Evolutionary conservation across 305 asterid genomes (phyloP).

Genomic region (Fraxinus xanthoxyloides): DNA sequence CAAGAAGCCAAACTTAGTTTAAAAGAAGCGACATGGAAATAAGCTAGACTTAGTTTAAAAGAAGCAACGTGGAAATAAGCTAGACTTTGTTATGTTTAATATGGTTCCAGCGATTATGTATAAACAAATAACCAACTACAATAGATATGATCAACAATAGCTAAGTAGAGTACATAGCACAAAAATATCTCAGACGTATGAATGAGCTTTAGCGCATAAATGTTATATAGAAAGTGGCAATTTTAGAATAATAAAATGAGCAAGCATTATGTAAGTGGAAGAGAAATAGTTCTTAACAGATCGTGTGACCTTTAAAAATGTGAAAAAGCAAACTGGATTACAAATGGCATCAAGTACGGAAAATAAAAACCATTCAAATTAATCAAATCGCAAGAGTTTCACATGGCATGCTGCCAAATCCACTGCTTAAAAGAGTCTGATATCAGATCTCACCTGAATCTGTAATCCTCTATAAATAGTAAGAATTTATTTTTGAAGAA

Average conservation of each 20-base stretch:
- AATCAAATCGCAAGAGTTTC: slow-evolving; percentile 8
- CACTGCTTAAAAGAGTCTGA: slow-evolving; percentile 9
- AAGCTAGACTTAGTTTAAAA: slow-evolving; percentile 17
- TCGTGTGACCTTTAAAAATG: not conserved
- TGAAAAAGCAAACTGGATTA: not conserved
- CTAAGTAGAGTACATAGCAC: not conserved
- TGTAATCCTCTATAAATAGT: slow-evolving; percentile 8
- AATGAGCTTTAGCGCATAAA: slow-evolving; percentile 8
- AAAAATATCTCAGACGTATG: slow-evolving; percentile 6
- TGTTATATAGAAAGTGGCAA: not conserved
- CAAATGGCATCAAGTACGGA: slow-evolving; percentile 6
- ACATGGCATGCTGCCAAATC: not conserved
- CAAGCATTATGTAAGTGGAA: slow-evolving; percentile 1
- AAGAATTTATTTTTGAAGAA: not conserved
- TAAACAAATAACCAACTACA: slow-evolving; percentile 19
- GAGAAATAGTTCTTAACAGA: slow-evolving; percentile 10
- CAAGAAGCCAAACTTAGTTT: slow-evolving; percentile 7
- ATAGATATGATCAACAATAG: slow-evolving; percentile 12
- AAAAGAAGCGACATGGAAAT: slow-evolving; percentile 15
- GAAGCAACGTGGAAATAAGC: slow-evolving; percentile 9
- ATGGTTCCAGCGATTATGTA: not conserved
- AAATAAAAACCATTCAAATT: slow-evolving; percentile 10
- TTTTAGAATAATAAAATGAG: not conserved
- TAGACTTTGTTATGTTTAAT: not conserved
- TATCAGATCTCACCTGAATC: slow-evolving; percentile 9